These are phyloP conservation scores for Phialemonium atrogriseum DNA, from an alignment of 2,329 filamentous ascomycete species.

Conservation along the genomic window DNA sequence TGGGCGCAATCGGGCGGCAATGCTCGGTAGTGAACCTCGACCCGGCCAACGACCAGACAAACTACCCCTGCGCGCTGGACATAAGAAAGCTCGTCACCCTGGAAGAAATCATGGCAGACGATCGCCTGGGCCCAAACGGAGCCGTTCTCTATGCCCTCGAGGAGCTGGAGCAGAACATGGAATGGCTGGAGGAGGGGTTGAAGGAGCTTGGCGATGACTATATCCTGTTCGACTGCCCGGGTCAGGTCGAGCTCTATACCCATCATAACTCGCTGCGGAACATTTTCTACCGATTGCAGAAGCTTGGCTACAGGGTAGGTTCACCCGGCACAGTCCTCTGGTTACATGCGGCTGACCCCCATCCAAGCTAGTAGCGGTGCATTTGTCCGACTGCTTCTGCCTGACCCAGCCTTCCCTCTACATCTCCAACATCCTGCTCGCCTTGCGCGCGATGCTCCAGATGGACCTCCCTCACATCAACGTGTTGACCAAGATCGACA, in stretches of 20 bases:
- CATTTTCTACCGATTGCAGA: conserved; percentile 85
- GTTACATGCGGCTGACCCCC: conserved; percentile 17
- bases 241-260: conserved; percentile 94
- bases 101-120: conserved; percentile 90
- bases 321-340: background rate
- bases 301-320: conserved; percentile 81
- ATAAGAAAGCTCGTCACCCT: conserved; percentile 82
- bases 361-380: conserved; percentile 76
- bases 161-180: conserved; percentile 87
- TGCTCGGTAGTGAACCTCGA: conserved; percentile 95
- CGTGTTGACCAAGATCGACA: conserved; percentile 96
- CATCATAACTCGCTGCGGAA: conserved; percentile 88
- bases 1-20: conserved; percentile 88
- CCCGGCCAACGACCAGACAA: conserved; percentile 89
- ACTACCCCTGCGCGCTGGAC: conserved; percentile 82
- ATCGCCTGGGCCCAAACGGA: conserved; percentile 85
- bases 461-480: conserved; percentile 96
- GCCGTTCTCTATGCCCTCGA: conserved; percentile 90
- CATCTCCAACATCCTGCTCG: conserved; percentile 86
- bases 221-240: conserved; percentile 89
- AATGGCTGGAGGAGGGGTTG: conserved; percentile 80
- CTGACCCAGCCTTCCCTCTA: conserved; percentile 90
- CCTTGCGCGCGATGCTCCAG: conserved; percentile 92
- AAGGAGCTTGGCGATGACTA: conserved; percentile 83
- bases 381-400: conserved; percentile 90